Percentiles rank a stretch among this genome's conserved stretches.
phyloP scores from a whole-genome alignment of 805 yeast species.

The Cyberlindnera nakhonratchasimensis region DNA sequence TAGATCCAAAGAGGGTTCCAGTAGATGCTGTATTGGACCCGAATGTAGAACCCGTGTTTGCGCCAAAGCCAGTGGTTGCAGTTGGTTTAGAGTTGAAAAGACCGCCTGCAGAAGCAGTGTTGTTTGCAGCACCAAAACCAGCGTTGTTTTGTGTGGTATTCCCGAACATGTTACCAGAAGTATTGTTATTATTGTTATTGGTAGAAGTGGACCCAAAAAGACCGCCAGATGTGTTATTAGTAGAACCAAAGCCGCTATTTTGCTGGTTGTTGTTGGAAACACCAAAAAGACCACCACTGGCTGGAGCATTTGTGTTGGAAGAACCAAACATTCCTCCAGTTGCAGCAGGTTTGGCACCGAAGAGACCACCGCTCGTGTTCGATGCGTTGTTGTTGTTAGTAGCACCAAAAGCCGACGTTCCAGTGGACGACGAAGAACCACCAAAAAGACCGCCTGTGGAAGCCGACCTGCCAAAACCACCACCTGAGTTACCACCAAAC shows the following conservation, averaged over 20 bases:
- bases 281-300: constrained; percentile 24
- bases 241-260: constrained; percentile 26
- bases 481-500: constrained; percentile 20
- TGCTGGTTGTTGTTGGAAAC: constrained; percentile 24
- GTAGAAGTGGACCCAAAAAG: constrained; percentile 36
- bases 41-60: constrained; percentile 28
- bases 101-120: constrained; percentile 26
- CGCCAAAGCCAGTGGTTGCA: constrained; percentile 7
- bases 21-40: constrained; percentile 8
- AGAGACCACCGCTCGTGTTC: constrained; percentile 22
- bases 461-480: constrained; percentile 24
- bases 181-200: constrained; percentile 17
- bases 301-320: constrained; percentile 12
- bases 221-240: constrained; percentile 13
- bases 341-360: constrained; percentile 17
- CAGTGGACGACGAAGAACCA: constrained; percentile 16
- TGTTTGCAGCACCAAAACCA: constrained; percentile 7
- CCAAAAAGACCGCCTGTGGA: constrained; percentile 27
- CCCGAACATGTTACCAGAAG: constrained; percentile 4
- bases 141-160: constrained; percentile 15
- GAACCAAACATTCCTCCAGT: constrained; percentile 13
- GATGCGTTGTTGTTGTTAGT: constrained; percentile 2
- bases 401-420: constrained; percentile 15
- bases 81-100: constrained; percentile 26
- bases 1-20: constrained; percentile 3